Conservation (phyloP, 305 asterid genomes). For the Petunia hybrid region DNA sequence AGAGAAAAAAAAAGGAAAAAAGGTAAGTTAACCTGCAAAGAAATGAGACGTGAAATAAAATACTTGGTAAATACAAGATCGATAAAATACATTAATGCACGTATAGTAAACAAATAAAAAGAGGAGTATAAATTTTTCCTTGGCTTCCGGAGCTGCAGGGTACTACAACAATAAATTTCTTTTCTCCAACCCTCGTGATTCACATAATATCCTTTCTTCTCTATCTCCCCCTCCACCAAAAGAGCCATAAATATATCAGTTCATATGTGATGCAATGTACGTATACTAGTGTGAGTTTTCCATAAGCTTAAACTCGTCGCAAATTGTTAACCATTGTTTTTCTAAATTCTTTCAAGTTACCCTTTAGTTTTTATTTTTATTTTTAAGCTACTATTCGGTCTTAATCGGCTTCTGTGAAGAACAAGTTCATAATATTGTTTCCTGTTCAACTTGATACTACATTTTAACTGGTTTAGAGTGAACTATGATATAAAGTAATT, state of each 20-base stretch:
- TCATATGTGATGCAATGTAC: background rate
- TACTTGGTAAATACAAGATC: too few relatives aligned
- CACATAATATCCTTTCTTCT: background rate
- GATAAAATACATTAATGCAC: background rate
- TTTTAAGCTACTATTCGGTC: too few relatives aligned
- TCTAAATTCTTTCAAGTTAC: too few relatives aligned
- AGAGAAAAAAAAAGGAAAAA: background rate
- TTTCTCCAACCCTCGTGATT: conserved; percentile 7
- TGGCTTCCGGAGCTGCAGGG: background rate
- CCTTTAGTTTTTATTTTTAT: too few relatives aligned
- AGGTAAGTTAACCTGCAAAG: background rate
- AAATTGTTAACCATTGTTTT: too few relatives aligned
- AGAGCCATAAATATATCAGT: background rate
- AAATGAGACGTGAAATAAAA: background rate
- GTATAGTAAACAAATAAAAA: background rate
- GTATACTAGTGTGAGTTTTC: too few relatives aligned
- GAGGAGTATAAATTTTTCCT: background rate
- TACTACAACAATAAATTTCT: background rate
- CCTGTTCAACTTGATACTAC: too few relatives aligned
- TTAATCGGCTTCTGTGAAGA: too few relatives aligned
- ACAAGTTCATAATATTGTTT: too few relatives aligned
- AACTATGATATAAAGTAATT: too few relatives aligned
- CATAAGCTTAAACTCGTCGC: too few relatives aligned
- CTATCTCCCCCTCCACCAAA: background rate
- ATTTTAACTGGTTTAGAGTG: too few relatives aligned